These are phyloP conservation scores for Jasminum sambac DNA, from an alignment of 257 asterid species.

Conservation along the genomic window DNA sequence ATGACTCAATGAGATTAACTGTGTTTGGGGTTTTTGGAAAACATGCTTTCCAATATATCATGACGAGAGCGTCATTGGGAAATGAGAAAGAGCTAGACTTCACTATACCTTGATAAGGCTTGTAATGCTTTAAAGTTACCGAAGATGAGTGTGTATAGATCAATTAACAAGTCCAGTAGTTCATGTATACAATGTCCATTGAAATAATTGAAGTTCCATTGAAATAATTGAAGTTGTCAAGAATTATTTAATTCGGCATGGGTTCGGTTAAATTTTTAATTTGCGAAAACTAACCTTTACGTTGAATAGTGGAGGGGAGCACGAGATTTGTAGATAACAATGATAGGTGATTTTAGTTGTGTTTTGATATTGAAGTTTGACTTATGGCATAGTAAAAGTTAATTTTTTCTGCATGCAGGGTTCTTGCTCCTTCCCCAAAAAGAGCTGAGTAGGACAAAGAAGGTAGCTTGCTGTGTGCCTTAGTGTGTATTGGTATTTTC, in stretches of 20 bases:
- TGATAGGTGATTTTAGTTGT: too few species aligned
- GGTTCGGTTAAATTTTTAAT: not conserved
- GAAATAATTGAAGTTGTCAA: not conserved
- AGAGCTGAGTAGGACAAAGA: slow-evolving; percentile 65
- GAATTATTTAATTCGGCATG: not conserved
- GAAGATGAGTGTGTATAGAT: not conserved
- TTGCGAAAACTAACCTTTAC: not conserved
- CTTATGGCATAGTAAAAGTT: slow-evolving; percentile 5
- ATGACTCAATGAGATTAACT: slow-evolving; percentile 79
- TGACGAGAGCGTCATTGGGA: slow-evolving; percentile 95
- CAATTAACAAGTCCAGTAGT: too few species aligned
- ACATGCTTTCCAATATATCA: slow-evolving; percentile 59
- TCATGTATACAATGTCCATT: not conserved
- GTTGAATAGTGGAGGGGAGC: not conserved
- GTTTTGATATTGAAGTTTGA: too few species aligned
- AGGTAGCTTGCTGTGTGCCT: slow-evolving; percentile 42
- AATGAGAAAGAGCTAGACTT: slow-evolving; percentile 66
- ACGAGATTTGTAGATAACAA: not conserved
- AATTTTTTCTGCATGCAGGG: slow-evolving; percentile 50
- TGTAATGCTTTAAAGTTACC: not conserved
- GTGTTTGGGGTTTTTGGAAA: slow-evolving; percentile 76
- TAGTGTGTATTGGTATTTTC: not conserved
- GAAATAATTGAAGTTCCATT: not conserved
- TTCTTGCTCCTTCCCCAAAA: slow-evolving; percentile 84
- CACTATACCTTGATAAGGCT: not conserved